Conservation (phyloP, 495 filamentous ascomycete species). For the Astrothelium macrocarpum region DNA sequence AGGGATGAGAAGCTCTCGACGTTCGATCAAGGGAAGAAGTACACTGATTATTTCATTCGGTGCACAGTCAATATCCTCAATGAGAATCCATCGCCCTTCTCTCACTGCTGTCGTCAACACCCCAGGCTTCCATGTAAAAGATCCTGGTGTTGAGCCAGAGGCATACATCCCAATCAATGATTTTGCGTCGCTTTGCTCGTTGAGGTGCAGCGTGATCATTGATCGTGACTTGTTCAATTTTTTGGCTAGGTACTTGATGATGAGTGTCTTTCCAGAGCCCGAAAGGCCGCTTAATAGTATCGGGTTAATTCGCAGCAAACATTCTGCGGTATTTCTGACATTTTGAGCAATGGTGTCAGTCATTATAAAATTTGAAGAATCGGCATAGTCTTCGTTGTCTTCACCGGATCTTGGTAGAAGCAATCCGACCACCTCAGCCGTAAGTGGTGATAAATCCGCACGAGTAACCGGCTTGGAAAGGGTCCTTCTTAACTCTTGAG, state of each 20-base stretch:
- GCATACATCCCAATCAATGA: constrained; percentile 89
- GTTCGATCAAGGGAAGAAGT: constrained; percentile 81
- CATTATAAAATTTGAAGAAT: constrained; percentile 43
- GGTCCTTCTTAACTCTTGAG: background rate
- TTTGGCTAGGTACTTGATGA: constrained; percentile 73
- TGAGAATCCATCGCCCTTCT: constrained; percentile 91
- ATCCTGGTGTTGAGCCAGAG: constrained; percentile 70
- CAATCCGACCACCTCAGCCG: constrained; percentile 49
- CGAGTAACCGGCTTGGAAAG: constrained; percentile 13
- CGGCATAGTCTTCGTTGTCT: constrained; percentile 29
- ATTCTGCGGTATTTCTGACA: constrained; percentile 52
- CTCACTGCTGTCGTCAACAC: constrained; percentile 85
- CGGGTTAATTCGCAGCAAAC: constrained; percentile 55
- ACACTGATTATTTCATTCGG: constrained; percentile 92
- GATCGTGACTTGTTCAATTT: constrained; percentile 60
- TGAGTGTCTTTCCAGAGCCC: constrained; percentile 81
- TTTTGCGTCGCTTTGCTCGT: constrained; percentile 95
- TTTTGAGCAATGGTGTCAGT: constrained; percentile 65
- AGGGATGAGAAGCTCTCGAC: constrained; percentile 74
- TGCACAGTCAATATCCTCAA: constrained; percentile 92
- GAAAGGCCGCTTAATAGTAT: constrained; percentile 74
- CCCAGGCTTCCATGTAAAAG: constrained; percentile 88
- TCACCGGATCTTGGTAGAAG: constrained; percentile 52
- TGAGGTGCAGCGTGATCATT: constrained; percentile 87
- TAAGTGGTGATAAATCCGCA: constrained; percentile 41